Conservation (phyloP, 2,329 filamentous ascomycete genomes). For the Penicillium sp. region DNA sequence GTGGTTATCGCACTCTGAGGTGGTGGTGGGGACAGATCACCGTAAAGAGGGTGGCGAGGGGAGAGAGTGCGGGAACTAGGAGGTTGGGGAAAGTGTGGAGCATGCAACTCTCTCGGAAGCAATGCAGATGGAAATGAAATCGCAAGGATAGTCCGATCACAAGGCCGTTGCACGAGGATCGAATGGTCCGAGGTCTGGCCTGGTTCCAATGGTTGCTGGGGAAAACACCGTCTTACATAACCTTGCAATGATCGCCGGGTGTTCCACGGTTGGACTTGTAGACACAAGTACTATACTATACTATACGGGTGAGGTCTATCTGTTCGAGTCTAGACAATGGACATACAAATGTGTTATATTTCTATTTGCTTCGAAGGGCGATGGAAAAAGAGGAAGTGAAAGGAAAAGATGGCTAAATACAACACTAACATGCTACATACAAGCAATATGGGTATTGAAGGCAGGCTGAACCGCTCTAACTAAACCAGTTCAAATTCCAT, state of each 20-base stretch:
- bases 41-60: slow-evolving; percentile 18
- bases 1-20: slow-evolving; percentile 10
- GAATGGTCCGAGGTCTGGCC: slow-evolving; percentile 25
- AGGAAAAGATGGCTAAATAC: neutral
- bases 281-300: neutral
- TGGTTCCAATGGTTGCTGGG: slow-evolving; percentile 15
- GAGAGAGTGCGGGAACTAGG: slow-evolving; percentile 17
- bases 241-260: slow-evolving; percentile 8
- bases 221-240: slow-evolving; percentile 25
- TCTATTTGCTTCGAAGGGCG: no score
- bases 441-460: no score
- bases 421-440: no score
- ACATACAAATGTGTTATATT: no score
- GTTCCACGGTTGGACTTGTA: neutral
- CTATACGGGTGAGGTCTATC: no score
- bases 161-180: slow-evolving; percentile 22
- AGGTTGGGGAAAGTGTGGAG: slow-evolving; percentile 16
- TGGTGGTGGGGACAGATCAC: slow-evolving; percentile 23
- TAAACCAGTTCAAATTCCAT: slow-evolving; percentile 45
- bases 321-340: no score
- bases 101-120: slow-evolving; percentile 7
- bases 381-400: neutral
- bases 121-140: slow-evolving; percentile 8
- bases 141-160: slow-evolving; percentile 17
- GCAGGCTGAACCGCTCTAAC: slow-evolving; percentile 8